Evolutionary conservation across 495 filamentous ascomycete genomes (phyloP).

Genomic region (Elasticomyces elasticus): DNA sequence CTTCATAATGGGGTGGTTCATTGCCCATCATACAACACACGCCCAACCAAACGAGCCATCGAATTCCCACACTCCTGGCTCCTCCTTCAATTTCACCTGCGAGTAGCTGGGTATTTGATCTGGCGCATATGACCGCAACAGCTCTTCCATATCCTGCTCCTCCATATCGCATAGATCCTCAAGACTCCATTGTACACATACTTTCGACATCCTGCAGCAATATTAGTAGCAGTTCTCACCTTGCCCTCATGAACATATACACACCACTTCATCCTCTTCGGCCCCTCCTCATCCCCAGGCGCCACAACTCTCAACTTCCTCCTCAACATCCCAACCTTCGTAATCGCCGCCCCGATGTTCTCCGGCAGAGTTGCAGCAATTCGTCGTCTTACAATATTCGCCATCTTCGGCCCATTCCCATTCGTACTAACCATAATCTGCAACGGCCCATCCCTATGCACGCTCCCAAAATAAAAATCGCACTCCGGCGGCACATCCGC

Average conservation of each 20-base stretch:
- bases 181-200: slow-evolving; percentile 79
- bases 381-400: slow-evolving; percentile 71
- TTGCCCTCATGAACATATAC: slow-evolving; percentile 20
- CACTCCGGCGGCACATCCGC: slow-evolving; percentile 95
- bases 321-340: slow-evolving; percentile 69
- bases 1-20: not conserved
- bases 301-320: slow-evolving; percentile 70
- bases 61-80: slow-evolving; percentile 24
- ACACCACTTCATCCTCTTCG: slow-evolving; percentile 92
- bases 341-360: slow-evolving; percentile 72
- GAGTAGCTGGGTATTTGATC: slow-evolving; percentile 30
- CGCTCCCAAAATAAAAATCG: slow-evolving; percentile 95
- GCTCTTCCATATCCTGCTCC: slow-evolving; percentile 70
- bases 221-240: not conserved
- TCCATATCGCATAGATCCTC: slow-evolving; percentile 79
- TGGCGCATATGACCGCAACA: slow-evolving; percentile 59
- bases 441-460: slow-evolving; percentile 87
- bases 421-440: slow-evolving; percentile 99
- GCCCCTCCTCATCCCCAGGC: slow-evolving; percentile 59
- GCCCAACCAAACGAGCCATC: slow-evolving; percentile 32
- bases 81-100: slow-evolving; percentile 26
- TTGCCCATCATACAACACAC: slow-evolving; percentile 15
- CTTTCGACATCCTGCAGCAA: slow-evolving; percentile 64
- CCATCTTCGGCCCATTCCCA: slow-evolving; percentile 87
- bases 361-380: slow-evolving; percentile 67